phyloP scores from a whole-genome alignment of 164 flowering plant genomes.

The Annona cherimola region DNA sequence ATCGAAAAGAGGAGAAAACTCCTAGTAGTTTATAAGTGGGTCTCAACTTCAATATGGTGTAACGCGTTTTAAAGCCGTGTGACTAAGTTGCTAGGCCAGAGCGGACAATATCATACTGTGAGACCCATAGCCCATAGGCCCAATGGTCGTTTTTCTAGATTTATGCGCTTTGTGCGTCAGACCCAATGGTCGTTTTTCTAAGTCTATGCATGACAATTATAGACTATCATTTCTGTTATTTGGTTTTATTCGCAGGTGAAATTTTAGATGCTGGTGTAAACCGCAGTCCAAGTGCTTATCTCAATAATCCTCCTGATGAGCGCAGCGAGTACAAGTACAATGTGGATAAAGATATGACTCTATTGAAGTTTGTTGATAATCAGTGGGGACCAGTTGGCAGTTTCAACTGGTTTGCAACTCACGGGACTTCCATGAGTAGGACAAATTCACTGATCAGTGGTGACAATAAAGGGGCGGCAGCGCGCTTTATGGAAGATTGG shows the following conservation, averaged over 20 bases:
- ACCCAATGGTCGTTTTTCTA: too few species aligned
- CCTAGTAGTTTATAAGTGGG: too few species aligned
- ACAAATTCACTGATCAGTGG: conserved; percentile 94
- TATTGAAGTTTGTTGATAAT: conserved; percentile 86
- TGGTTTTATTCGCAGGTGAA: conserved; percentile 55
- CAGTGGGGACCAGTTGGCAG: conserved; percentile 98
- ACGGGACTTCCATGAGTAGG: conserved; percentile 99
- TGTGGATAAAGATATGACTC: conserved; percentile 98
- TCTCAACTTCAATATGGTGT: too few species aligned
- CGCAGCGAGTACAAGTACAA: conserved; percentile 77
- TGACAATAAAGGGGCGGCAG: conserved; percentile 98
- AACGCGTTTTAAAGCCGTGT: too few species aligned
- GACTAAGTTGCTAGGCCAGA: too few species aligned
- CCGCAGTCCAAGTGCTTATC: conserved; percentile 97
- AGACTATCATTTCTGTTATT: neutral
- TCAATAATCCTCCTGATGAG: conserved; percentile 81
- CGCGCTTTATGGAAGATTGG: conserved; percentile 99
- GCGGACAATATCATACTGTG: too few species aligned
- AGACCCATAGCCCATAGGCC: too few species aligned
- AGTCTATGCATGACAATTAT: too few species aligned
- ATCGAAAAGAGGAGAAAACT: too few species aligned
- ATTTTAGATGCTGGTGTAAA: conserved; percentile 83
- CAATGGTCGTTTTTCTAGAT: too few species aligned
- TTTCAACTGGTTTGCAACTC: conserved; percentile 99
- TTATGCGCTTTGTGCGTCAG: too few species aligned